phyloP scores from a whole-genome alignment of 2,329 filamentous ascomycete species.

The Pyrenophora seminiperda region DNA sequence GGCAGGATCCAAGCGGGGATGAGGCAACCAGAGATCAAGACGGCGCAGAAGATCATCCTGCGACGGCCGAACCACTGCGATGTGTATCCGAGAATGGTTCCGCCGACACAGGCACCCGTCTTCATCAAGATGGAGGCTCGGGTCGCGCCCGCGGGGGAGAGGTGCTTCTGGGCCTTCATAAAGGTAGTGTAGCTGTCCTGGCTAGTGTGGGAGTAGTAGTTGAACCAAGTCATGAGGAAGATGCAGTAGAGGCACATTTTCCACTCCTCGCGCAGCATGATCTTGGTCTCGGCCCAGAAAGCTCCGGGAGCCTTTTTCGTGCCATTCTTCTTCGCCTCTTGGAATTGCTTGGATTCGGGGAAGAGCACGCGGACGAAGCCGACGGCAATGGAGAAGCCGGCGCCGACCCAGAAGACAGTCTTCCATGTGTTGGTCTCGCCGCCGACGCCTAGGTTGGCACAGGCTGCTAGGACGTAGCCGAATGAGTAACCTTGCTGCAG shows the following conservation, averaged over 20 bases:
- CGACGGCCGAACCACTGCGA: slow-evolving; percentile 78
- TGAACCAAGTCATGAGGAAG: slow-evolving; percentile 74
- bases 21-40: slow-evolving; percentile 63
- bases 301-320: slow-evolving; percentile 55
- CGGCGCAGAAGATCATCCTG: slow-evolving; percentile 66
- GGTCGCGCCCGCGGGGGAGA: slow-evolving; percentile 66
- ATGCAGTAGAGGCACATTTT: slow-evolving; percentile 77
- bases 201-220: slow-evolving; percentile 73
- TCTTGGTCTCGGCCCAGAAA: slow-evolving; percentile 72
- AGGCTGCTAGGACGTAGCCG: slow-evolving; percentile 79
- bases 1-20: slow-evolving; percentile 76
- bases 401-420: slow-evolving; percentile 74
- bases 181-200: slow-evolving; percentile 85
- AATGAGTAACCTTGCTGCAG: slow-evolving; percentile 82
- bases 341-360: slow-evolving; percentile 76
- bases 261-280: slow-evolving; percentile 74
- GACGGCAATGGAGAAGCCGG: slow-evolving; percentile 70
- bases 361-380: slow-evolving; percentile 70
- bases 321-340: slow-evolving; percentile 68
- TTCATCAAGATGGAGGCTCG: slow-evolving; percentile 85
- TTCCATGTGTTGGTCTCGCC: slow-evolving; percentile 70
- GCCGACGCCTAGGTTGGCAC: slow-evolving; percentile 74
- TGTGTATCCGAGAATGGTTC: slow-evolving; percentile 73
- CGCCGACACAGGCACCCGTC: slow-evolving; percentile 74
- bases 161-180: slow-evolving; percentile 73